These are phyloP conservation scores for Vitis labrusca DNA, from an alignment of 164 flowering plant genomes.

Conservation along the genomic window DNA sequence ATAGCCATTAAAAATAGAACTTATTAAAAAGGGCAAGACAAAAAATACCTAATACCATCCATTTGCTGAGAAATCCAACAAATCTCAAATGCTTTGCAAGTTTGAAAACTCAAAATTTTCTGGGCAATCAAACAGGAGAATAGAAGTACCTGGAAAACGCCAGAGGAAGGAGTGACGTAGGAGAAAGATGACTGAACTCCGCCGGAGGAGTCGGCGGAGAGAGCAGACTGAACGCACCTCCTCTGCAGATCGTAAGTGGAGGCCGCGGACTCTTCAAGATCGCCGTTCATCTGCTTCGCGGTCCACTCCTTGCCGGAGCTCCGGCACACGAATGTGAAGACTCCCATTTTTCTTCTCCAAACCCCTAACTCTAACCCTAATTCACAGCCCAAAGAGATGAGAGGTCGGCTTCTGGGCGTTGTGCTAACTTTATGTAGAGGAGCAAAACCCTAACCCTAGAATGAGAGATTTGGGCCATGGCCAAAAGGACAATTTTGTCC, in stretches of 20 bases:
- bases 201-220: slow-evolving; percentile 66
- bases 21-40: neutral
- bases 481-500: too few species aligned
- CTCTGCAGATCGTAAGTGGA: slow-evolving; percentile 66
- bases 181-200: slow-evolving; percentile 73
- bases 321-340: slow-evolving; percentile 67
- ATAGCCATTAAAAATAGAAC: too few species aligned
- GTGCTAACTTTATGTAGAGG: too few species aligned
- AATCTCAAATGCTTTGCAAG: too few species aligned
- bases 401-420: too few species aligned
- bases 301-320: slow-evolving; percentile 60
- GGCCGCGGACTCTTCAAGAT: slow-evolving; percentile 61
- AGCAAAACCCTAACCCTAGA: too few species aligned
- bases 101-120: neutral
- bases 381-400: too few species aligned
- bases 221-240: slow-evolving; percentile 62
- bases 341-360: slow-evolving; percentile 53
- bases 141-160: slow-evolving; percentile 65
- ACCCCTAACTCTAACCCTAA: too few species aligned
- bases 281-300: slow-evolving; percentile 69
- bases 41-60: neutral
- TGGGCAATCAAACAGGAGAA: neutral
- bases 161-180: slow-evolving; percentile 60
- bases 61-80: neutral
- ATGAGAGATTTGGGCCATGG: too few species aligned